Base-by-base conservation (phyloP, 108 stramenopile species). In the Thalassiosira profunda region DNA sequence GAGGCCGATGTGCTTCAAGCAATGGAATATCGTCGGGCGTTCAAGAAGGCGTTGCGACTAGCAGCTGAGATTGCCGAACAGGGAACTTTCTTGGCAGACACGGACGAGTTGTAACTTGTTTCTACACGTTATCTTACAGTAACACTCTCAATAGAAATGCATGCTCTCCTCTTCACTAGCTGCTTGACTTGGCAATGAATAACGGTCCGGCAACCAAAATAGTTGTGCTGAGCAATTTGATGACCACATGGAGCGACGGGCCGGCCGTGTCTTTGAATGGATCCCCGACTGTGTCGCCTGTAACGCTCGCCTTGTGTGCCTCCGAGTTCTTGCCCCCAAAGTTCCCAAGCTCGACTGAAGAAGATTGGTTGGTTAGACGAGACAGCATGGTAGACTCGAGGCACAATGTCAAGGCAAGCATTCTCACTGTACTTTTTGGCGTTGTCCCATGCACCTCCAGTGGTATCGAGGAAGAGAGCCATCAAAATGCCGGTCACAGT, bases 391-490 rank as follows among this genome's bases (percentile, higher is more conserved):
- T n/a, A n/a, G n/a, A n/a, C n/a, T n/a, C n/a, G n/a, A n/a, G n/a
- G n/a, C n/a, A n/a, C n/a, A n/a, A n/a, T 40, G 14, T 14, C 14
- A 40, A 14, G 14, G 38, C 11, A 40, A 40, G 14, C 88, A 67
- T 88, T 90, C 72, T 93, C 92, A 80, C 87, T 89, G 78, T 91
- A 97, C 87, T 98, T 98, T 80, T 98, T 98, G 49, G 96, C 82
- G 86, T 98, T 98, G 70, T 98, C 97, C 97, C 97, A 98, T 20
- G 97, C 97, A 41, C 97, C 97, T 12, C 97, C 97, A n/a, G 94
- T 94, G 79, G 96, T 97, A 57, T 93, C 79, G 91, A 97, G 88
- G 82, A 96, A 93, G n/a, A 95, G 66, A 28, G 96, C 96, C 57
- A 98, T 71, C 96, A 97, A 94, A 86, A 97, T 92, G 28, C 96